Evolutionary conservation across 768 basidiomycete genomes (phyloP), one percentile per base, ranked within the genome.

Genomic region (Leccinum subtestaceum): DNA sequence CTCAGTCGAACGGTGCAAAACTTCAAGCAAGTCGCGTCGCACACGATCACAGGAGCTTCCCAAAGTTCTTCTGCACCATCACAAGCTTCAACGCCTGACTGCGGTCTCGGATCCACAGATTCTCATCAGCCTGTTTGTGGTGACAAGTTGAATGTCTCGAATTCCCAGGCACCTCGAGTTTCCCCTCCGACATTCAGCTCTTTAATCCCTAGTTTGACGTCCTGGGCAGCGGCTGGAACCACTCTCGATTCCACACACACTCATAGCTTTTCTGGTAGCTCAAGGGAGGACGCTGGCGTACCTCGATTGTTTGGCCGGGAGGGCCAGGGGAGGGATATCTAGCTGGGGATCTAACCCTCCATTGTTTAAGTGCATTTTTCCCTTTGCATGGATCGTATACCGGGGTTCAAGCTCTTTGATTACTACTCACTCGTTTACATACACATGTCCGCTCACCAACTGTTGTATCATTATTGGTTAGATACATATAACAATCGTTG

Each of bases 1-100:
- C 69, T 87, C 23, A 81, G 80, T 60, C 74, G 79, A 65, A 84
- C 80, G 1, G 77, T 86, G 58, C 80, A 82, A 67, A 83, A 74
- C 56, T 76, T 86, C 57, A 76, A 70, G 56, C 67, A 75, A 51
- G 71, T 61, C 11, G 67, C 74, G 17, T 68, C 74, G 3, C 65
- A 69, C 45, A 66, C 70, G 9, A 66, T 71, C 17, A 66, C 76
- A 1, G 66, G 68, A 32, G 60, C 59, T 40, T 43, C 63, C 9
- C 53, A 65, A 38, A 0, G 53, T 13, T 49, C 54, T 13, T 49
- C 63, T 11, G 48, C 57, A 10, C 53, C 60, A 27, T 43, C 60
- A 19, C 58, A 60, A 10, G 21, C 58, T 60, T 52, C 65, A 17
- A 57, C 51, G 6, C 53, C 64, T 29, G 64, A 60, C 9, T 60